Percentiles rank a stretch among this genome's conserved stretches.
Evolutionary conservation across 106 monocot species (phyloP).

Genomic region (Gastrodia elata): DNA sequence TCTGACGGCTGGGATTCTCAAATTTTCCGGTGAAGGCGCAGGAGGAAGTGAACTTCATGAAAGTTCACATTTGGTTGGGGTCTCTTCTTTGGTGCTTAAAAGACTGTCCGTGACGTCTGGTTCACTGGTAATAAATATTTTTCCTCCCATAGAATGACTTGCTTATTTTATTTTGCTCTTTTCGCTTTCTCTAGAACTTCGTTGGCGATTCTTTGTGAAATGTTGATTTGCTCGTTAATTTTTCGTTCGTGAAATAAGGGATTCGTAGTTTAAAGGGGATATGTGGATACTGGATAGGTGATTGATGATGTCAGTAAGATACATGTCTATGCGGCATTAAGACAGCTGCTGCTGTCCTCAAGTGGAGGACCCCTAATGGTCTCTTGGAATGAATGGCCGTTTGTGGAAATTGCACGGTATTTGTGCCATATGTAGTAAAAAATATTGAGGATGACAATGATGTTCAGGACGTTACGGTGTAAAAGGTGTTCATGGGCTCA

Average conservation of each 20-base stretch:
- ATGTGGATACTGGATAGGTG: no score
- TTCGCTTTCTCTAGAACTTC: not conserved
- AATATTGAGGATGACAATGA: no score
- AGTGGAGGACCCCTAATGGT: no score
- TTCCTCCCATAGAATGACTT: not conserved
- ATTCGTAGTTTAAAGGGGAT: not conserved
- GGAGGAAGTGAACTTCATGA: constrained; percentile 23
- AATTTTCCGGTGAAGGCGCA: constrained; percentile 14
- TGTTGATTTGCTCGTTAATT: not conserved
- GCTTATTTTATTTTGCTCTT: not conserved
- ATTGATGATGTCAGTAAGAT: no score
- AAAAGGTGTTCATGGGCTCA: no score
- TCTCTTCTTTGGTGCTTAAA: constrained; percentile 43
- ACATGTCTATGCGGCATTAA: no score
- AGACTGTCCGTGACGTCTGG: constrained; percentile 47
- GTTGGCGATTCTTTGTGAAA: not conserved
- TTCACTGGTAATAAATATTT: constrained; percentile 54
- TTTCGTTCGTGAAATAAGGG: no score
- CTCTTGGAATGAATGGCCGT: no score
- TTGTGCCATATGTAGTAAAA: no score
- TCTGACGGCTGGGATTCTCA: constrained; percentile 63
- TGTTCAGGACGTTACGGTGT: no score
- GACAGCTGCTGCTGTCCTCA: no score
- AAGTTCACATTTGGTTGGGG: constrained; percentile 34
- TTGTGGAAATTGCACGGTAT: no score